Evolutionary conservation across 139 green algal genomes (phyloP).

Genomic region (Chlorella sp.): DNA sequence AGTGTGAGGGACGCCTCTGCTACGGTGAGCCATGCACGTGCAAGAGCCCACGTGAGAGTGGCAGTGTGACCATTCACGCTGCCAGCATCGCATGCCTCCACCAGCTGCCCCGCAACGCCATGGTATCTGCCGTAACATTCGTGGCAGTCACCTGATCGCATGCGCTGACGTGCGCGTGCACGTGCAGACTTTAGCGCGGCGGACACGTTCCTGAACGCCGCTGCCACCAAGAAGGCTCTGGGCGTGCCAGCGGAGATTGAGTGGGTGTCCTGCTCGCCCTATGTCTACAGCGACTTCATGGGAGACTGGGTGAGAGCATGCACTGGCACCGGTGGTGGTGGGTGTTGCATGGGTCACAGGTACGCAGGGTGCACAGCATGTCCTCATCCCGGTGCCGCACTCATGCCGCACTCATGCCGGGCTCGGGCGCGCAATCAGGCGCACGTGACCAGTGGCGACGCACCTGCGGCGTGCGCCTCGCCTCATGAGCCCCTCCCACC

Average conservation of each 20-base stretch:
- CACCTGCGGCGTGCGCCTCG: too few relatives aligned
- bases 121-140: background rate
- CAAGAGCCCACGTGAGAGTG: background rate
- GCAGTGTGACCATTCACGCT: background rate
- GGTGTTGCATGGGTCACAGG: too few relatives aligned
- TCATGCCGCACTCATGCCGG: too few relatives aligned
- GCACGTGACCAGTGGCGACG: too few relatives aligned
- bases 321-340: too few relatives aligned
- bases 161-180: constrained; percentile 2
- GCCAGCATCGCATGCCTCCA: background rate
- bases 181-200: constrained; percentile 14
- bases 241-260: constrained; percentile 40
- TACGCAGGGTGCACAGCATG: too few relatives aligned
- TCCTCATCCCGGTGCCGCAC: too few relatives aligned
- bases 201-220: constrained; percentile 50
- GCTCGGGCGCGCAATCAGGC: too few relatives aligned
- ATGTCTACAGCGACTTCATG: constrained; percentile 23
- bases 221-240: constrained; percentile 45
- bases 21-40: constrained; percentile 46
- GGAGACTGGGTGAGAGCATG: too few relatives aligned
- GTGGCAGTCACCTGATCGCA: background rate
- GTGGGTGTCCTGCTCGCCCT: constrained; percentile 58
- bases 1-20: constrained; percentile 68
- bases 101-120: background rate
- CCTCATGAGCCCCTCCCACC: too few relatives aligned